A percentile compares a stretch with the other conserved stretches of the same genome.
Conservation (phyloP, 169 alveolate species). For the Plasmodium malariae region DNA sequence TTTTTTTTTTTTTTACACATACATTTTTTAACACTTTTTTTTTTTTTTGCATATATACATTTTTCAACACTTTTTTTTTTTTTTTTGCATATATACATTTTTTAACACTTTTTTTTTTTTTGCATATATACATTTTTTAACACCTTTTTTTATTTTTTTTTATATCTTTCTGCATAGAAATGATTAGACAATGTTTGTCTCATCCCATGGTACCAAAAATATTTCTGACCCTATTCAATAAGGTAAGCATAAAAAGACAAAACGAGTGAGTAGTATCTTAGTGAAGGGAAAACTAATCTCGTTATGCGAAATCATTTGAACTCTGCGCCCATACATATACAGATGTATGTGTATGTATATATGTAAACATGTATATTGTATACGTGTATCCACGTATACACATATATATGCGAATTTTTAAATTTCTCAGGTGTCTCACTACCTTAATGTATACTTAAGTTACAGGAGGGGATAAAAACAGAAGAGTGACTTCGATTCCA, state of each 20-base stretch:
- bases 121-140: neutral
- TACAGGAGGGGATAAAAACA: slow-evolving; percentile 35
- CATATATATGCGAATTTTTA: slow-evolving; percentile 3
- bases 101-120: neutral
- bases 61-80: neutral
- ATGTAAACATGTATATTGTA: neutral
- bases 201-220: slow-evolving; percentile 65
- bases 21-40: no score
- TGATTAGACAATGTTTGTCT: slow-evolving; percentile 68
- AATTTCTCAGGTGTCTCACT: slow-evolving; percentile 38
- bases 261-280: neutral
- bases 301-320: no score
- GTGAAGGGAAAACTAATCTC: neutral
- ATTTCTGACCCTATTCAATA: slow-evolving; percentile 37
- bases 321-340: no score
- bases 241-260: slow-evolving; percentile 33
- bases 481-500: no score
- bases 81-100: neutral
- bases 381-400: neutral
- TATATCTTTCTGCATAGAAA: slow-evolving; percentile 29
- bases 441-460: slow-evolving; percentile 40
- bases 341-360: no score
- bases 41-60: neutral
- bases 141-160: neutral
- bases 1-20: no score